Base-by-base conservation (phyloP, 768 basidiomycete genomes). In the Termitomyces sp. region DNA sequence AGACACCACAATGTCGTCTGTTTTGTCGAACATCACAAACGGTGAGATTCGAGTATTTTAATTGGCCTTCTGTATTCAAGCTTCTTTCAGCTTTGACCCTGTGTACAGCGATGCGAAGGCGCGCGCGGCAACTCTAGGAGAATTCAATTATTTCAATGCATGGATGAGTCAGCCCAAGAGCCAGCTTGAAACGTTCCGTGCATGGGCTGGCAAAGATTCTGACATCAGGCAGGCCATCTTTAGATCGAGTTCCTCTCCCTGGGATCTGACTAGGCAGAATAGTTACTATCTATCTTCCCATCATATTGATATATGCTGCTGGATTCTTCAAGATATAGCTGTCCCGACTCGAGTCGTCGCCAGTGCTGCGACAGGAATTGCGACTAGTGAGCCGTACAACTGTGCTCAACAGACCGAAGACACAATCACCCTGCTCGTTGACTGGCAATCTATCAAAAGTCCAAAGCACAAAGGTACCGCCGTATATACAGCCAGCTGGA, bases 81-180 rank as follows among this genome's bases (percentile, higher is more conserved):
- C 28, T 37, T 38, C 41, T 35, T 54, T 35, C 46, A 87, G 85
- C 48, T 91, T 86, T 65, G 94, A 96, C 71, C 94, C 94, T 5
- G 92, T 87, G 12, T 96, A 97, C 75, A 89, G 88, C 64, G 94
- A 97, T 67, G 94, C 93, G 40, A 87, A 84, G 64, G 86, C 84
- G 4, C 85, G 87, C 52, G 88, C 88, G 30, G 80, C 78, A 28
- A 72, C 80, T 7, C 78, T 95, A 26, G 92, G 94, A 35, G 91
- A 95, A 70, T 93, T 94, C 75, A 96, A 94, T 74, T 96, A 93
- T 73, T 96, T 94, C 83, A 91, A 77, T 63, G 91, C 93, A 38
- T 96, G 94, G 92, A 97, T 97, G 94, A 93, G 90, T 66, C 94
- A 96, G 70, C 94, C 94, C 43, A 97, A 97, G 74, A 86, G 83